Conservation (phyloP, 163 green algal species). For the Coccomyxa subellipsoidea region DNA sequence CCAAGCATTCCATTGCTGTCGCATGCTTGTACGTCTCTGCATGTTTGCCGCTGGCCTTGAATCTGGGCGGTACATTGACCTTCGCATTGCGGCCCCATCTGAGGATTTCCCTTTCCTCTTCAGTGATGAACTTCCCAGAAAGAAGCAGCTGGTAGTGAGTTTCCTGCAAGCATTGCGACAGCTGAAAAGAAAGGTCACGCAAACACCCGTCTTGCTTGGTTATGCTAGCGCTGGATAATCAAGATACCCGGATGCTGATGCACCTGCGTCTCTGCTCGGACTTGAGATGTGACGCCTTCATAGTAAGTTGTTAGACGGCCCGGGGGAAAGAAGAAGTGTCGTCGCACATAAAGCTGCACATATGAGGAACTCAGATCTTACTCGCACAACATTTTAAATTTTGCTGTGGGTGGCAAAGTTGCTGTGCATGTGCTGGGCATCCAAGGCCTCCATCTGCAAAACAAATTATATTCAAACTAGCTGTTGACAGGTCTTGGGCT, state of each 20-base stretch:
- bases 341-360: conserved; percentile 42
- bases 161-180: conserved; percentile 6
- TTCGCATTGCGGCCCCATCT: conserved; percentile 51
- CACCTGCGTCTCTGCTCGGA: conserved; percentile 50
- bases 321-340: conserved; percentile 44
- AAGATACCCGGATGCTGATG: no score
- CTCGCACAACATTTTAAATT: no score
- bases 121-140: conserved; percentile 31
- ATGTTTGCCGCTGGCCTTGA: conserved; percentile 28
- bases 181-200: no score
- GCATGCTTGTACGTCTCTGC: conserved; percentile 40
- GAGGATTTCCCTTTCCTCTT: conserved; percentile 42
- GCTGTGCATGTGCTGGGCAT: no score
- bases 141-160: conserved; percentile 30
- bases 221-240: no score
- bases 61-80: conserved; percentile 35
- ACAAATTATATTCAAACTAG: no score
- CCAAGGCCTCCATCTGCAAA: no score
- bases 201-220: no score
- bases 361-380: background rate
- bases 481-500: no score
- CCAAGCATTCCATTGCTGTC: conserved; percentile 41
- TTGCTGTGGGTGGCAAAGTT: no score
- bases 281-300: conserved; percentile 28
- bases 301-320: conserved; percentile 33